Conservation (phyloP, 192 early-diverging fungal species). For the Gaertneriomyces semiglobifer region DNA sequence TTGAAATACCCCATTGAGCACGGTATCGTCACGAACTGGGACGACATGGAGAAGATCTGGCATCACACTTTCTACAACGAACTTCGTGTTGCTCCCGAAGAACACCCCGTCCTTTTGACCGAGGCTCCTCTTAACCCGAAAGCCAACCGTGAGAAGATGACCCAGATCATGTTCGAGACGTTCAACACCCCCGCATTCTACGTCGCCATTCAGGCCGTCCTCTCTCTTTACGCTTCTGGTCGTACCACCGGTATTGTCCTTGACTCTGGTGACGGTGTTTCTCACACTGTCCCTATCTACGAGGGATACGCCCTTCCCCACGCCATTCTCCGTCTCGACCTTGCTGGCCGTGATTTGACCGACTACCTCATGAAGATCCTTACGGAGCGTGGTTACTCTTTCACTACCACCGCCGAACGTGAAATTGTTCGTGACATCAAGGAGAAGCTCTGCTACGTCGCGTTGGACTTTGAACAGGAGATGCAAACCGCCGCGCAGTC, state of each 20-base stretch:
- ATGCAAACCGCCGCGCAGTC: conserved; percentile 91
- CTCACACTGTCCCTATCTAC: conserved; percentile 96
- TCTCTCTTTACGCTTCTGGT: conserved; percentile 94
- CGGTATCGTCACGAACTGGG: conserved; percentile 76
- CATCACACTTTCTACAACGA: conserved; percentile 98
- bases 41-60: conserved; percentile 77
- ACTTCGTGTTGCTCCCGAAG: conserved; percentile 95
- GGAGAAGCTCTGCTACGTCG: conserved; percentile 99
- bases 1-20: conserved; percentile 73
- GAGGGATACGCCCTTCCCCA: conserved; percentile 95
- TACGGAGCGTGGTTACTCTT: conserved; percentile 93
- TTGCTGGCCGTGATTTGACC: conserved; percentile 96
- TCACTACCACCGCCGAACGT: conserved; percentile 92
- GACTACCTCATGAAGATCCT: conserved; percentile 91
- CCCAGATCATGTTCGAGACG: conserved; percentile 99
- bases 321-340: conserved; percentile 94
- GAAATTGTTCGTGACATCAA: conserved; percentile 99
- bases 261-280: conserved; percentile 97
- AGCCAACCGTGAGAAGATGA: conserved; percentile 99
- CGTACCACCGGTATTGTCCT: conserved; percentile 98
- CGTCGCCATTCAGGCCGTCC: conserved; percentile 93
- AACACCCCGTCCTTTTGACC: conserved; percentile 95
- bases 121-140: conserved; percentile 98
- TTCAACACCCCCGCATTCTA: conserved; percentile 97
- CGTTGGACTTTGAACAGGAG: conserved; percentile 97